Evolutionary conservation across 768 basidiomycete species (phyloP).

Genomic region (Tephrocybe sp.): DNA sequence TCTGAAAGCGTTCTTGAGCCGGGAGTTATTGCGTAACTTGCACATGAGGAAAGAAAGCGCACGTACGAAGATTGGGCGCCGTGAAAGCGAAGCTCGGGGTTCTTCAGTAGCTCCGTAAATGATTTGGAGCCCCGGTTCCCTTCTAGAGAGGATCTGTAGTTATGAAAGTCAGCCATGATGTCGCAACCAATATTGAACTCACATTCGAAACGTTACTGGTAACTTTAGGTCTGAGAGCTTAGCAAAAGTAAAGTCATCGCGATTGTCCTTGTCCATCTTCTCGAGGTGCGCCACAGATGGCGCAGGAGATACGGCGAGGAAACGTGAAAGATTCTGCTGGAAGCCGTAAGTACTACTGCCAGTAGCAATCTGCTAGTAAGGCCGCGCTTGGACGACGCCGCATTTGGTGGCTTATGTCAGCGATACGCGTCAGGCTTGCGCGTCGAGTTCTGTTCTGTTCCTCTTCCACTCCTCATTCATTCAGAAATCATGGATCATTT

Average conservation of each 20-base stretch:
- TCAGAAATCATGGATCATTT: slow-evolving; percentile 85
- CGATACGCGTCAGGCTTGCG: slow-evolving; percentile 20
- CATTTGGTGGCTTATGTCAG: slow-evolving; percentile 15
- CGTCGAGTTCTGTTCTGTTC: slow-evolving; percentile 13
- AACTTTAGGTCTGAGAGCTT: slow-evolving; percentile 86
- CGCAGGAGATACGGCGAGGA: neutral
- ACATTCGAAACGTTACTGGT: slow-evolving; percentile 88
- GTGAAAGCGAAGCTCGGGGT: slow-evolving; percentile 80
- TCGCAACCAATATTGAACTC: slow-evolving; percentile 19
- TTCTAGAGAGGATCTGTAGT: slow-evolving; percentile 76
- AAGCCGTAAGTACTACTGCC: neutral
- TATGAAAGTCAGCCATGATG: neutral
- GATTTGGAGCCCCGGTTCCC: slow-evolving; percentile 71
- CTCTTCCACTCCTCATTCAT: neutral
- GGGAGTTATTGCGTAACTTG: slow-evolving; percentile 27
- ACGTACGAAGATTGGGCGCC: slow-evolving; percentile 80
- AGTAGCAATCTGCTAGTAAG: neutral
- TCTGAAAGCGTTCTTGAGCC: slow-evolving; percentile 79
- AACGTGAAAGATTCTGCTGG: neutral
- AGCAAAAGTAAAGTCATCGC: slow-evolving; percentile 92
- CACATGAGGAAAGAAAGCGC: slow-evolving; percentile 8
- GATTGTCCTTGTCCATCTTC: slow-evolving; percentile 54
- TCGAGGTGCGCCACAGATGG: neutral
- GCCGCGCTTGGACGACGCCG: neutral
- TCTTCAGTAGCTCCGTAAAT: slow-evolving; percentile 79